These are phyloP conservation scores for Striga hermonthica DNA, from an alignment of 305 asterid species.

Conservation along the genomic window DNA sequence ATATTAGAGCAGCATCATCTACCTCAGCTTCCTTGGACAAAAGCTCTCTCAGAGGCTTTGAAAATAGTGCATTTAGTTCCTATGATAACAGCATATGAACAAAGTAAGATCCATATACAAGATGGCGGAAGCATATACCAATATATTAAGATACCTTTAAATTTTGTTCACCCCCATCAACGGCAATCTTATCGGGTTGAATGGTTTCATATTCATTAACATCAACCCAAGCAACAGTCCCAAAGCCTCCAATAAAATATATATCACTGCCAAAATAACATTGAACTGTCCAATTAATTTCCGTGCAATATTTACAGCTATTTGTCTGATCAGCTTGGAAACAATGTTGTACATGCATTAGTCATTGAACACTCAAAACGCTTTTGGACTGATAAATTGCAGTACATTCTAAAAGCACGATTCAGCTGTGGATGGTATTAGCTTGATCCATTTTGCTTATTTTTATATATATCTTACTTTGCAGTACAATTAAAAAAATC, in stretches of 20 bases:
- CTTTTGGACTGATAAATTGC: too few species aligned
- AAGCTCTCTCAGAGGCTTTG: conserved; percentile 82
- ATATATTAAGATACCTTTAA: conserved; percentile 53
- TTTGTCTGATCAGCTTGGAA: too few species aligned
- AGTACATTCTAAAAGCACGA: too few species aligned
- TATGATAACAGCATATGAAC: conserved; percentile 23
- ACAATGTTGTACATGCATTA: too few species aligned
- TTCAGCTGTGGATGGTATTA: background rate
- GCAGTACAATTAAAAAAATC: background rate
- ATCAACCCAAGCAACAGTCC: conserved; percentile 96
- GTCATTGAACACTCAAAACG: too few species aligned
- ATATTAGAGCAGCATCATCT: conserved; percentile 93
- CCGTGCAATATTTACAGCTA: background rate
- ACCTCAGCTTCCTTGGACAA: conserved; percentile 74
- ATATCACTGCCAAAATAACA: conserved; percentile 59
- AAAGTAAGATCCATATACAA: too few species aligned
- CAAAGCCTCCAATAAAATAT: conserved; percentile 96
- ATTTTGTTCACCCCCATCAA: conserved; percentile 86
- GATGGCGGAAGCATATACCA: background rate
- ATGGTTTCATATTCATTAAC: conserved; percentile 80
- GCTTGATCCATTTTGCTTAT: background rate
- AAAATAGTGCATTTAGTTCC: conserved; percentile 84
- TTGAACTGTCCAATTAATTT: background rate
- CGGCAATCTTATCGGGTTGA: conserved; percentile 87
- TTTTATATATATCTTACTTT: background rate